Conservation (phyloP, 2,329 filamentous ascomycete genomes). For the Colletotrichum gigasporum region DNA sequence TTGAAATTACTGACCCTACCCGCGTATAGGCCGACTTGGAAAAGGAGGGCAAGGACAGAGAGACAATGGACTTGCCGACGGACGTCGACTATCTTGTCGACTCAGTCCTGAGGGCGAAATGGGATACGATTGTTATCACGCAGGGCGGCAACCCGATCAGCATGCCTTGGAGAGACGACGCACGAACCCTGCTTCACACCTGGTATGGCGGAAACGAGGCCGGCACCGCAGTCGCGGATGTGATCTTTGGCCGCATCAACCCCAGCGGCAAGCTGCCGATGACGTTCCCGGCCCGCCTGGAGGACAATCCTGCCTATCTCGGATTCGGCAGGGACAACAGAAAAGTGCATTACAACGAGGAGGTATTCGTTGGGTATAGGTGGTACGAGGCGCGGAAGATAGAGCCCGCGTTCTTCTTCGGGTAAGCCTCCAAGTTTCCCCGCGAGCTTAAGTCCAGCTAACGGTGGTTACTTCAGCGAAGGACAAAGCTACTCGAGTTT, state of each 20-base stretch:
- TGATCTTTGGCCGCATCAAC: constrained; percentile 73
- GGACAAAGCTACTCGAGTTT: constrained; percentile 78
- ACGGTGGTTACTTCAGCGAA: constrained; percentile 50
- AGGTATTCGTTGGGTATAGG: constrained; percentile 77
- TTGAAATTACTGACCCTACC: not conserved
- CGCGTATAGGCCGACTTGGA: constrained; percentile 73
- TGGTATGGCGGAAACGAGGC: constrained; percentile 83
- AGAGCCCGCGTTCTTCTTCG: constrained; percentile 72
- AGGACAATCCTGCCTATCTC: constrained; percentile 76
- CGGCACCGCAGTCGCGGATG: constrained; percentile 76
- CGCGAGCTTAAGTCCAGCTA: not conserved
- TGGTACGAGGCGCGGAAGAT: constrained; percentile 73
- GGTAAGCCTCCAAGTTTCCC: not conserved
- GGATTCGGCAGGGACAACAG: constrained; percentile 73
- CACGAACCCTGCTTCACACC: constrained; percentile 68
- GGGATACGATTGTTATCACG: constrained; percentile 72
- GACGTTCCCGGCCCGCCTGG: constrained; percentile 70
- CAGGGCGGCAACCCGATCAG: constrained; percentile 75
- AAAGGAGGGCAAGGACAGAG: constrained; percentile 76
- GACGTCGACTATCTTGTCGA: constrained; percentile 73
- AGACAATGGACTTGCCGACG: constrained; percentile 76
- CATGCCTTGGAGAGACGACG: constrained; percentile 68
- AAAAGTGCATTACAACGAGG: constrained; percentile 75
- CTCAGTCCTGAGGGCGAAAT: constrained; percentile 70
- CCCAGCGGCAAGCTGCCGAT: constrained; percentile 81